Evolutionary conservation across 495 filamentous ascomycete species (phyloP), one percentile per base, ranked within the genome.

Genomic region (Lepraria neglecta): DNA sequence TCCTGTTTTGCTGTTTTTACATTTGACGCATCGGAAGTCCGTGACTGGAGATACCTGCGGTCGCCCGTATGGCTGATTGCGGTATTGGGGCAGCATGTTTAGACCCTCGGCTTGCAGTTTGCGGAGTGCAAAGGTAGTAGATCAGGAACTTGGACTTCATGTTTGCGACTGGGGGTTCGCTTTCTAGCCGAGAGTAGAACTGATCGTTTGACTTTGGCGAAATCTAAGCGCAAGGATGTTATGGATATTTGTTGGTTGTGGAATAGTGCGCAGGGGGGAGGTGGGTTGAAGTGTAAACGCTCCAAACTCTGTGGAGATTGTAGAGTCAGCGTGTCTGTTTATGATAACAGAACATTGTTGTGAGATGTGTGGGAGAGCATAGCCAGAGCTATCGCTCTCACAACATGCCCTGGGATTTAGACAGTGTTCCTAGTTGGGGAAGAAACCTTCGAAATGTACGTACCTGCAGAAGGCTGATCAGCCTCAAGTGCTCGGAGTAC

Each of bases 41-140:
- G 1, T 48, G 27, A 48, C 15, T 19, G 0, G 15, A 12, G 46
- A 21, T 24, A 48, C 17, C 0, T n/a, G n/a, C 3, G 1, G 19
- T 4, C 3, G 7, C 3, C 2, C 46, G 5, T 0, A 27, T 21
- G 6, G 10, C 0, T 0, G 19, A 4, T 14, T 2, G 1, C 19
- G 11, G 7, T 6, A 27, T 0, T n/a, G n/a, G n/a, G n/a, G n/a
- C n/a, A n/a, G n/a, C n/a, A n/a, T 5, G 0, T 14, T 1, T 14
- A 48, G 17, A 48, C 21, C 19, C 9, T 48, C 46, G 9, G 27
- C 27, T 11, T 24, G 46, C 46, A 48, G 15, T 48, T 48, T 48
- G 10, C 6, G 21, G 27, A 48, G 19, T 6, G 10, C 46, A 1
- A 11, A 48, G n/a, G 3, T 24, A 48, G 10, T 27, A 27, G 21